Evolutionary conservation across 352 stramenopile species (phyloP).

Genomic region (Phytophthora fragariae): DNA sequence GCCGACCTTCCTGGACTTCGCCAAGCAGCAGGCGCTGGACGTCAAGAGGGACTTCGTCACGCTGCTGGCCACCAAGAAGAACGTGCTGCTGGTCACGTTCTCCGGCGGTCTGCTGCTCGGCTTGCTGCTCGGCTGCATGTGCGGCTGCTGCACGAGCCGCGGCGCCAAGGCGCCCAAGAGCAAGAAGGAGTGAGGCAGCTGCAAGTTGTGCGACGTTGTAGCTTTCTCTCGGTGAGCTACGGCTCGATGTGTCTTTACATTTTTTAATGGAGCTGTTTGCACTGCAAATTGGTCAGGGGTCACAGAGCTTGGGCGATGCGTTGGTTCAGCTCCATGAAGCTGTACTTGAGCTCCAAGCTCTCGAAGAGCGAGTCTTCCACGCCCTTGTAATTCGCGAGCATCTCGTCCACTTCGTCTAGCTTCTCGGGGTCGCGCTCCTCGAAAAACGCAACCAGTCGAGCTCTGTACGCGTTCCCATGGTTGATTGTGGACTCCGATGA

Average conservation of each 20-base stretch:
- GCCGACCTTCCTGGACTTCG: constrained; percentile 47
- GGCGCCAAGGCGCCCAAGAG: constrained; percentile 48
- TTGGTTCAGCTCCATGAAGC: constrained; percentile 70
- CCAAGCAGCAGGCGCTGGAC: constrained; percentile 49
- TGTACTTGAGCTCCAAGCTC: constrained; percentile 87
- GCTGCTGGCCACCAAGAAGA: constrained; percentile 84
- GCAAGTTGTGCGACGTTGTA: constrained; percentile 5
- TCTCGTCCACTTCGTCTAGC: constrained; percentile 73
- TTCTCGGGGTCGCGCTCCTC: constrained; percentile 71
- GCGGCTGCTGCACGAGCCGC: constrained; percentile 73
- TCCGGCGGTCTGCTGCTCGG: constrained; percentile 69
- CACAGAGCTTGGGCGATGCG: constrained; percentile 49
- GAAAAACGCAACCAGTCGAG: constrained; percentile 70
- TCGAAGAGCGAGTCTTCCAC: constrained; percentile 83
- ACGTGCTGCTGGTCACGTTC: constrained; percentile 81
- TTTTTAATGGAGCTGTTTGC: constrained; percentile 23
- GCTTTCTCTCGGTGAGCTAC: not conserved
- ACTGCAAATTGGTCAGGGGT: constrained; percentile 17
- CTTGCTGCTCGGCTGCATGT: constrained; percentile 73
- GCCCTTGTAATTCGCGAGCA: constrained; percentile 76
- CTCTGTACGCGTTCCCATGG: constrained; percentile 50
- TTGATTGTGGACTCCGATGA: constrained; percentile 2
- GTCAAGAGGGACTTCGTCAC: constrained; percentile 74
- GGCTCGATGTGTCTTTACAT: constrained; percentile 19
- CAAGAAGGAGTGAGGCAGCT: constrained; percentile 62